A percentile compares a stretch with the other conserved stretches of the same genome.
phyloP scores from a whole-genome alignment of 306 rosid genomes.

The Glycine soja region DNA sequence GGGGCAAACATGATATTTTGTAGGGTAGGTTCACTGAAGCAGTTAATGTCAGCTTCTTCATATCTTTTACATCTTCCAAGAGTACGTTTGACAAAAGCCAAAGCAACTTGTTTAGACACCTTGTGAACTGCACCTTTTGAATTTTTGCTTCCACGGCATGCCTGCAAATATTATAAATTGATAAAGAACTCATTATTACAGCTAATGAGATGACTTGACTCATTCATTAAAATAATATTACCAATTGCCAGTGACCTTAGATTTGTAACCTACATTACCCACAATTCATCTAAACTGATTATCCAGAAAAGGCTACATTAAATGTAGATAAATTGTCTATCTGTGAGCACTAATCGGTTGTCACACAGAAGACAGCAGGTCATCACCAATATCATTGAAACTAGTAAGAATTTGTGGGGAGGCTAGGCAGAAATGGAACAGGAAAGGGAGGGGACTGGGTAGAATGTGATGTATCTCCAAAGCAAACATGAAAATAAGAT shows the following conservation, averaged over 20 bases:
- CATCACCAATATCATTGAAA: slow-evolving; percentile 22
- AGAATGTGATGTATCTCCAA: slow-evolving; percentile 1
- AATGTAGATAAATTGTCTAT: slow-evolving; percentile 26
- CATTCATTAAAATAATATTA: slow-evolving; percentile 22
- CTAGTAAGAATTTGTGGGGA: slow-evolving; percentile 11
- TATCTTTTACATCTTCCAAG: slow-evolving; percentile 73
- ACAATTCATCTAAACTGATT: slow-evolving; percentile 22
- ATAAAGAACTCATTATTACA: slow-evolving; percentile 8
- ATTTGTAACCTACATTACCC: slow-evolving; percentile 25
- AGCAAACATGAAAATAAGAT: background rate
- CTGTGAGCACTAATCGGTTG: background rate
- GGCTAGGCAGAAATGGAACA: slow-evolving; percentile 20
- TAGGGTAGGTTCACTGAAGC: slow-evolving; percentile 79
- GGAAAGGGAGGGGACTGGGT: background rate
- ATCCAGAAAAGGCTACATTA: slow-evolving; percentile 14
- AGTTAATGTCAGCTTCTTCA: slow-evolving; percentile 76
- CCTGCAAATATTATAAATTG: slow-evolving; percentile 62
- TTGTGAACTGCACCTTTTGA: slow-evolving; percentile 72
- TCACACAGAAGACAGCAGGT: background rate
- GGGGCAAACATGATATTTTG: slow-evolving; percentile 63
- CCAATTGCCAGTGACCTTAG: slow-evolving; percentile 15
- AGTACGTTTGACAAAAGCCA: slow-evolving; percentile 73
- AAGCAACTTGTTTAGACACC: slow-evolving; percentile 73
- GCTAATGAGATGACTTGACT: slow-evolving; percentile 4
- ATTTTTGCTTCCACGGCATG: slow-evolving; percentile 68